phyloP scores from a whole-genome alignment of 345 rosid genomes.

The Rubroshorea leprosula region DNA sequence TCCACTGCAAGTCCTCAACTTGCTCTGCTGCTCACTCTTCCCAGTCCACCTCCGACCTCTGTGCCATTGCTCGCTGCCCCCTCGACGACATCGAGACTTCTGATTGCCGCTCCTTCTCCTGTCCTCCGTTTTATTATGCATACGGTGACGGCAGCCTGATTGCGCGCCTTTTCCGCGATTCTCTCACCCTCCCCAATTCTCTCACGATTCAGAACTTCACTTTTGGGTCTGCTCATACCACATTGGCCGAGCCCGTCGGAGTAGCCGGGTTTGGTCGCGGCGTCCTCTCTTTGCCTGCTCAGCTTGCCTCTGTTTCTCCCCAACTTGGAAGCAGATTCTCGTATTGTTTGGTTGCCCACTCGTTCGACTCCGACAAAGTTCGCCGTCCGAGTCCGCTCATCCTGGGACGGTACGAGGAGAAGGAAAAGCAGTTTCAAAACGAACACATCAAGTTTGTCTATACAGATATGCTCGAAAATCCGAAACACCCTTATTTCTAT shows the following conservation, averaged over 20 bases:
- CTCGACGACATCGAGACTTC: constrained; percentile 69
- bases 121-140: constrained; percentile 85
- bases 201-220: constrained; percentile 55
- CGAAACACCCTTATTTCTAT: constrained; percentile 84
- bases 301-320: constrained; percentile 57
- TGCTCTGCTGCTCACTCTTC: constrained; percentile 85
- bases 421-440: constrained; percentile 26
- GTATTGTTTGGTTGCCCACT: constrained; percentile 82
- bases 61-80: constrained; percentile 77
- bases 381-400: constrained; percentile 82
- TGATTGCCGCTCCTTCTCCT: constrained; percentile 57
- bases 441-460: constrained; percentile 39
- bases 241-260: constrained; percentile 87
- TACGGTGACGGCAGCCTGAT: constrained; percentile 89
- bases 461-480: constrained; percentile 64
- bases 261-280: constrained; percentile 98
- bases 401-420: constrained; percentile 63
- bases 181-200: constrained; percentile 45
- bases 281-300: constrained; percentile 71
- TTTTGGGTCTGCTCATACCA: constrained; percentile 80
- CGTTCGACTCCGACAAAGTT: constrained; percentile 61
- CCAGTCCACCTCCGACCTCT: constrained; percentile 61
- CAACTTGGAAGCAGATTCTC: constrained; percentile 74
- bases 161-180: constrained; percentile 51
- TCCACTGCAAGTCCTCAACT: constrained; percentile 57